Conservation (phyloP, 2,329 filamentous ascomycete species). For the Trichoderma cornu-damae region DNA sequence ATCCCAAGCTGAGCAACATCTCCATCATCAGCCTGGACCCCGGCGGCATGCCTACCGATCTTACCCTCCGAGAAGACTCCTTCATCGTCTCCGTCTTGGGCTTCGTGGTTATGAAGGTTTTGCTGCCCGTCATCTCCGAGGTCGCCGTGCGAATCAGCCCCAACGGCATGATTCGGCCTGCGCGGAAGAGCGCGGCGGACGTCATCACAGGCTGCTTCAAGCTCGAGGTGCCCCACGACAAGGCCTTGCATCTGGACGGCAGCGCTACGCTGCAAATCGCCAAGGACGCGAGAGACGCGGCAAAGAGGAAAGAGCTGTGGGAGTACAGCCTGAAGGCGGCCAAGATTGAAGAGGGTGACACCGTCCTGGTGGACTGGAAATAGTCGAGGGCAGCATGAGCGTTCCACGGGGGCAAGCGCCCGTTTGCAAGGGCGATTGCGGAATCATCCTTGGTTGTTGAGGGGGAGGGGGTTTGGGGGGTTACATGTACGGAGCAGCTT, state of each 20-base stretch:
- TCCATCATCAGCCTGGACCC: conserved; percentile 37
- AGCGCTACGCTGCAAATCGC: conserved; percentile 27
- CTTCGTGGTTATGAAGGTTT: conserved; percentile 23
- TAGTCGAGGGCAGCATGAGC: conserved; percentile 17
- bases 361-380: conserved; percentile 27
- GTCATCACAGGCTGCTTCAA: conserved; percentile 31
- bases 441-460: background rate
- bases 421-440: background rate
- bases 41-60: conserved; percentile 33
- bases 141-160: conserved; percentile 26
- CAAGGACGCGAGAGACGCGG: conserved; percentile 29
- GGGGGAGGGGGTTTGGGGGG: background rate
- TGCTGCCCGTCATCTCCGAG: conserved; percentile 25
- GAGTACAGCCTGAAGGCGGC: conserved; percentile 27
- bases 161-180: conserved; percentile 30
- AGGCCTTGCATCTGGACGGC: conserved; percentile 34
- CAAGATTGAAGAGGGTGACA: conserved; percentile 27
- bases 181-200: conserved; percentile 33
- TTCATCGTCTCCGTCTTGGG: conserved; percentile 23
- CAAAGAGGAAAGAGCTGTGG: conserved; percentile 32
- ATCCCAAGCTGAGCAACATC: conserved; percentile 33
- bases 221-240: conserved; percentile 26
- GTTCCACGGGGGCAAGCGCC: background rate
- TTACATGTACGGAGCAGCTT: too few relatives aligned
- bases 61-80: conserved; percentile 28